phyloP scores from a whole-genome alignment of 305 asterid genomes.

The Fraxinus dipetala region DNA sequence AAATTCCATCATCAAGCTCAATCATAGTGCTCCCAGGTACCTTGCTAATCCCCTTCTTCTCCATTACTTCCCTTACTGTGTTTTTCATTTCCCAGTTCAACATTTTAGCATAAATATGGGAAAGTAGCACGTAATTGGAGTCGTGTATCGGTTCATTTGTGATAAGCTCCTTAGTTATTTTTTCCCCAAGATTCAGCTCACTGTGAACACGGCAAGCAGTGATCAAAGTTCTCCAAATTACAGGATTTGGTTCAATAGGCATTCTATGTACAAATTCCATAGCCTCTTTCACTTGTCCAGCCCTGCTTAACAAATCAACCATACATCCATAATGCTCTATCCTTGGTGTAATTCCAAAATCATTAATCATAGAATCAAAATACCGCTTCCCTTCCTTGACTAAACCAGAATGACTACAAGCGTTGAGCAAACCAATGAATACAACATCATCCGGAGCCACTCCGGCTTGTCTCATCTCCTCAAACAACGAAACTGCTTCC shows the following conservation, averaged over 20 bases:
- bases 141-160: slow-evolving; percentile 53
- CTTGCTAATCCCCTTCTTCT: slow-evolving; percentile 59
- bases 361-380: slow-evolving; percentile 53
- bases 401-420: slow-evolving; percentile 81
- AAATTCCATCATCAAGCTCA: slow-evolving; percentile 47
- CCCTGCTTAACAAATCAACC: slow-evolving; percentile 76
- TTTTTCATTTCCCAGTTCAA: slow-evolving; percentile 63
- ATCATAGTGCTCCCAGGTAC: slow-evolving; percentile 75
- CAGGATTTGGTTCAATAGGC: slow-evolving; percentile 68
- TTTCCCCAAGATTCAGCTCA: slow-evolving; percentile 52
- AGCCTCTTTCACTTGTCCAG: slow-evolving; percentile 61
- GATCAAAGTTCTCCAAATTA: slow-evolving; percentile 57
- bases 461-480: slow-evolving; percentile 55
- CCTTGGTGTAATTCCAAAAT: slow-evolving; percentile 50
- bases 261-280: slow-evolving; percentile 48
- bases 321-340: slow-evolving; percentile 87
- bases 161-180: slow-evolving; percentile 44
- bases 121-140: slow-evolving; percentile 64
- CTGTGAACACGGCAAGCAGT: slow-evolving; percentile 55
- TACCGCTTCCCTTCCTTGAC: slow-evolving; percentile 55
- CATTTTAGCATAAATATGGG: slow-evolving; percentile 60
- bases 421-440: slow-evolving; percentile 67
- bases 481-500: slow-evolving; percentile 61
- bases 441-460: slow-evolving; percentile 60
- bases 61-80: slow-evolving; percentile 56